Conservation (phyloP, 2,329 filamentous ascomycete genomes). For the Westerdykella ornata region DNA sequence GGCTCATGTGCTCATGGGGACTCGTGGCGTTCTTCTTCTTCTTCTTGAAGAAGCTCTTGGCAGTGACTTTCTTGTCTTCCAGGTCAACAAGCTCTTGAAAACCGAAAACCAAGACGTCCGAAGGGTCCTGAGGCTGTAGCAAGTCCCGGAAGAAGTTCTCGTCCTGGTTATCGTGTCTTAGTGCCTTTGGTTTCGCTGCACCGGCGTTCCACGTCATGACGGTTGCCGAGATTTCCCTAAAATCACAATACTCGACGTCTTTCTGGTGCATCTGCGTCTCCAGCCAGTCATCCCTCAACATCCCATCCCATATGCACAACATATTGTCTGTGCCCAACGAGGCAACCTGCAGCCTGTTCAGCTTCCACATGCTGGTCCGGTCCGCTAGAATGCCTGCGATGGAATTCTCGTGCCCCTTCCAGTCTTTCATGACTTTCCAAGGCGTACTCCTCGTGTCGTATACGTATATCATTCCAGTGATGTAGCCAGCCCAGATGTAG, state of each 20-base stretch:
- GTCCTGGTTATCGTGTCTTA: constrained; percentile 65
- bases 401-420: constrained; percentile 81
- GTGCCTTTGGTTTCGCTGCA: constrained; percentile 79
- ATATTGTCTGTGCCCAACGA: constrained; percentile 83
- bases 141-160: constrained; percentile 74
- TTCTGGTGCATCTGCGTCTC: constrained; percentile 79
- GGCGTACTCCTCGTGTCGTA: constrained; percentile 79
- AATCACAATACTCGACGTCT: constrained; percentile 77
- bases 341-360: constrained; percentile 76
- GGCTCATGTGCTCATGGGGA: constrained; percentile 85
- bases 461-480: constrained; percentile 86
- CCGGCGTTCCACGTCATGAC: constrained; percentile 97
- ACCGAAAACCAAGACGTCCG: constrained; percentile 89
- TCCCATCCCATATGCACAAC: constrained; percentile 82
- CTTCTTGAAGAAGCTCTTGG: constrained; percentile 87
- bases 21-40: constrained; percentile 75
- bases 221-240: constrained; percentile 71
- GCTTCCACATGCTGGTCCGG: constrained; percentile 72
- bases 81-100: constrained; percentile 98
- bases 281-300: constrained; percentile 91
- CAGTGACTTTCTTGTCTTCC: constrained; percentile 94
- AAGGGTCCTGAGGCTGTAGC: constrained; percentile 66
- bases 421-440: constrained; percentile 90
- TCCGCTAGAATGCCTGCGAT: constrained; percentile 74
- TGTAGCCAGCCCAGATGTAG: constrained; percentile 88